Evolutionary conservation across 768 basidiomycete species (phyloP).

Genomic region (Lentinula sp.): DNA sequence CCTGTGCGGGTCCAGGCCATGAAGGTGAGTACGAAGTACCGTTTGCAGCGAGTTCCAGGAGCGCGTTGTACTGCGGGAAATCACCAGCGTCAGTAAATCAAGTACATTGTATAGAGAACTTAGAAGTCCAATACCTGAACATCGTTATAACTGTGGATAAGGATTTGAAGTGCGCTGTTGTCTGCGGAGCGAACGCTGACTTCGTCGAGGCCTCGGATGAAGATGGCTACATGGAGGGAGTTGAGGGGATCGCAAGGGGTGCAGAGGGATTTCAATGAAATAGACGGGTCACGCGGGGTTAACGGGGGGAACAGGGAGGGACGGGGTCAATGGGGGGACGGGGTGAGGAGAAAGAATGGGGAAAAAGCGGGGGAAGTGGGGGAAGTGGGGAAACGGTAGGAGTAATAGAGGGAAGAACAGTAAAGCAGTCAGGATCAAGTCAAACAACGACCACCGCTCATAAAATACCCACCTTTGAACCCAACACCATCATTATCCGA

Average conservation of each 20-base stretch:
- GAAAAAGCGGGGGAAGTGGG: too few species aligned
- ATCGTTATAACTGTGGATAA: conserved; percentile 43
- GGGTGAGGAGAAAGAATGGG: too few species aligned
- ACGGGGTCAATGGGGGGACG: too few species aligned
- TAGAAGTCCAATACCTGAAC: conserved; percentile 34
- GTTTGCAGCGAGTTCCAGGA: conserved; percentile 40
- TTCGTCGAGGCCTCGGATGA: conserved; percentile 43
- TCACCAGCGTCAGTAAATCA: not conserved
- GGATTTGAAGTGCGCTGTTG: conserved; percentile 28
- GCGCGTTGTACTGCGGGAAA: conserved; percentile 47
- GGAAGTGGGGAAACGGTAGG: too few species aligned
- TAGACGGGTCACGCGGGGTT: too few species aligned
- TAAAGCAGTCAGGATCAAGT: too few species aligned
- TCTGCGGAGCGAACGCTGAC: conserved; percentile 31
- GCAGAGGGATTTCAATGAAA: too few species aligned
- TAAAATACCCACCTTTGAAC: conserved; percentile 37
- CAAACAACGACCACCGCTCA: too few species aligned
- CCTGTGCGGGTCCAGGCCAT: conserved; percentile 40
- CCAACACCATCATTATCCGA: conserved; percentile 41
- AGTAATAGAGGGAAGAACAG: too few species aligned
- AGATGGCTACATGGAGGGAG: conserved; percentile 23
- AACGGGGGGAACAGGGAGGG: too few species aligned
- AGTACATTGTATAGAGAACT: not conserved
- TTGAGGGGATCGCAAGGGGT: too few species aligned
- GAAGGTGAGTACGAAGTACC: conserved; percentile 36